Conservation (phyloP, 2,329 filamentous ascomycete genomes). For the Microdochium nivale region DNA sequence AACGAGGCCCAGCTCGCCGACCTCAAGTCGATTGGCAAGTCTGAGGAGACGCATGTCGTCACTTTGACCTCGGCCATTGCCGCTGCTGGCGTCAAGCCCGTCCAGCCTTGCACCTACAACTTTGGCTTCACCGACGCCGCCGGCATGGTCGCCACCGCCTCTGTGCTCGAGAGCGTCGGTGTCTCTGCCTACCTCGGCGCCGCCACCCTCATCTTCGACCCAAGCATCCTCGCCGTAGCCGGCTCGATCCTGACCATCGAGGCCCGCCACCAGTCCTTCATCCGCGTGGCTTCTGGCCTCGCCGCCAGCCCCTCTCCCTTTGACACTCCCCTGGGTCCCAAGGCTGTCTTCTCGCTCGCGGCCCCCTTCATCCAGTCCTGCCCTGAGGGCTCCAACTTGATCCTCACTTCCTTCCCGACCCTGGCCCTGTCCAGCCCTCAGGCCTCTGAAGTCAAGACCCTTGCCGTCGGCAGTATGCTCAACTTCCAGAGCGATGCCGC, state of each 20-base stretch:
- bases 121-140: constrained; percentile 59
- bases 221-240: constrained; percentile 54
- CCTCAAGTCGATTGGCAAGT: constrained; percentile 51
- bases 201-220: constrained; percentile 52
- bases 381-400: constrained; percentile 55
- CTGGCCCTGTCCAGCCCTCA: constrained; percentile 40
- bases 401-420: constrained; percentile 54
- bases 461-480: constrained; percentile 31
- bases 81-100: constrained; percentile 53
- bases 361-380: constrained; percentile 65
- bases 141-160: constrained; percentile 60
- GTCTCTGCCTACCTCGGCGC: constrained; percentile 68
- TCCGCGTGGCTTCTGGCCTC: constrained; percentile 50
- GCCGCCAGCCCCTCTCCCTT: constrained; percentile 60
- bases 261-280: constrained; percentile 64
- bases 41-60: constrained; percentile 55
- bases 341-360: constrained; percentile 65
- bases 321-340: constrained; percentile 59
- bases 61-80: constrained; percentile 52
- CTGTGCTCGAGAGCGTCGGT: constrained; percentile 64
- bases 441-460: constrained; percentile 25
- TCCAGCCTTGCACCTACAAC: constrained; percentile 63
- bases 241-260: constrained; percentile 66
- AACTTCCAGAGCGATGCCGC: constrained; percentile 42
- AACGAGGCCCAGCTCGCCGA: constrained; percentile 44